Percentiles rank a stretch among this genome's conserved stretches.
Evolutionary conservation across 257 asterid genomes (phyloP).

Genomic region (Fraxinus cuspidata): DNA sequence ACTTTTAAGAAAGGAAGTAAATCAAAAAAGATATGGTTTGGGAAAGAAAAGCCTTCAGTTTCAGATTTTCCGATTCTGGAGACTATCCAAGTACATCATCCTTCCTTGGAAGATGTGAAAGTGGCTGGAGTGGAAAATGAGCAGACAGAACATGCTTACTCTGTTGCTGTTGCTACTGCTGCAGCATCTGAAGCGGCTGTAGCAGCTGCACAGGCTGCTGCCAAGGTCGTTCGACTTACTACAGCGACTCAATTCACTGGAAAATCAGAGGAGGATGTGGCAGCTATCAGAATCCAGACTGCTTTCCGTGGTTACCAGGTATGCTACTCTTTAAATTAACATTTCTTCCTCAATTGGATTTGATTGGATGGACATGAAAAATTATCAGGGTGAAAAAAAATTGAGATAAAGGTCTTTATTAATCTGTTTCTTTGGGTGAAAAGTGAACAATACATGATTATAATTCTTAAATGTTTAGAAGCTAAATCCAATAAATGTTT

Average conservation of each 20-base stretch:
- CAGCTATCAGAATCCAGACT: conserved; percentile 81
- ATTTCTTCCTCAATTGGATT: background rate
- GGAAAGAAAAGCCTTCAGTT: conserved; percentile 48
- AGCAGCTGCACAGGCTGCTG: conserved; percentile 73
- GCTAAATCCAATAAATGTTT: too few species aligned
- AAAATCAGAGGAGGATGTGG: conserved; percentile 73
- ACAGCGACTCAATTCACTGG: conserved; percentile 49
- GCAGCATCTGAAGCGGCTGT: conserved; percentile 77
- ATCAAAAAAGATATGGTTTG: conserved; percentile 48
- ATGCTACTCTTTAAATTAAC: conserved; percentile 3
- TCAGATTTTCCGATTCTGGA: conserved; percentile 41
- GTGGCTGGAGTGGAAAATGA: conserved; percentile 59
- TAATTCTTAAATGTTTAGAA: too few species aligned
- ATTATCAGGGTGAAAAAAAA: background rate
- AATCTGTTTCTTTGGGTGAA: background rate
- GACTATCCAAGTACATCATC: conserved; percentile 42
- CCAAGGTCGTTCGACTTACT: conserved; percentile 58
- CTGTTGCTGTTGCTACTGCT: conserved; percentile 70
- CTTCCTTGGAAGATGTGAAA: conserved; percentile 57
- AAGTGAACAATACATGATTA: background rate
- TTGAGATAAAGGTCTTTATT: background rate
- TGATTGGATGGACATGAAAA: background rate
- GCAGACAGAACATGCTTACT: conserved; percentile 60
- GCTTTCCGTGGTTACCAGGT: conserved; percentile 93
- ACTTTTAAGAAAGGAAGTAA: conserved; percentile 56